Conservation (phyloP, 805 yeast species). For the Scheffersomyces amazonensis region DNA sequence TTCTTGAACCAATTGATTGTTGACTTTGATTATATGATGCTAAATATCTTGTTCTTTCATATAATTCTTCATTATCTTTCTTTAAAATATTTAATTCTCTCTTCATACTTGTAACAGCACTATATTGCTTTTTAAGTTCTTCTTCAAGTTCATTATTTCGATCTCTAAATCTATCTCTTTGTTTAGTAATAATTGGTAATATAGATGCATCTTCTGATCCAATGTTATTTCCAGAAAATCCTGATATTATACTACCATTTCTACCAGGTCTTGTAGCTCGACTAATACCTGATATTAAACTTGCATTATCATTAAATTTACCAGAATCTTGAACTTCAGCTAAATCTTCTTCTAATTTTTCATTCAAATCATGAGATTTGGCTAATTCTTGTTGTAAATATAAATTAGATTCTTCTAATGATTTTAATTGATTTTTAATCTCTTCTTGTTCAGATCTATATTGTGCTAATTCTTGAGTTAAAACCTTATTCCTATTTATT, state of each 20-base stretch:
- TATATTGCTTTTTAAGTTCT: slow-evolving; percentile 60
- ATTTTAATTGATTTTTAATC: slow-evolving; percentile 34
- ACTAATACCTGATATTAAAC: slow-evolving; percentile 59
- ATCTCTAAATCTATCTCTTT: slow-evolving; percentile 89
- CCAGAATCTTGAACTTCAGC: slow-evolving; percentile 49
- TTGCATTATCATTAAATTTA: slow-evolving; percentile 59
- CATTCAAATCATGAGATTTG: slow-evolving; percentile 45
- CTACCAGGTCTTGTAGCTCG: slow-evolving; percentile 29
- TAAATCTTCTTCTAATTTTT: slow-evolving; percentile 72
- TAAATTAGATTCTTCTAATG: slow-evolving; percentile 37
- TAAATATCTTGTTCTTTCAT: slow-evolving; percentile 71
- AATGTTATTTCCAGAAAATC: slow-evolving; percentile 16
- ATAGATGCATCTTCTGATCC: slow-evolving; percentile 39
- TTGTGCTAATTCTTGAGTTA: slow-evolving; percentile 67
- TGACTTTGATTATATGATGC: slow-evolving; percentile 43
- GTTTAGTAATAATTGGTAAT: slow-evolving; percentile 86
- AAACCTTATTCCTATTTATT: slow-evolving; percentile 65
- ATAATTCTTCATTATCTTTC: slow-evolving; percentile 72
- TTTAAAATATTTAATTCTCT: slow-evolving; percentile 63
- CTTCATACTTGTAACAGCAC: slow-evolving; percentile 56
- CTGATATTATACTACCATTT: slow-evolving; percentile 14
- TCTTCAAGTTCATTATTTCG: slow-evolving; percentile 82
- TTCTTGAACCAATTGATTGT: slow-evolving; percentile 9
- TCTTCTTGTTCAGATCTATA: slow-evolving; percentile 58
- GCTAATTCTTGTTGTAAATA: slow-evolving; percentile 36